These are phyloP conservation scores for Shiraia bambusicola DNA, from an alignment of 2,329 filamentous ascomycete genomes.

Conservation along the genomic window DNA sequence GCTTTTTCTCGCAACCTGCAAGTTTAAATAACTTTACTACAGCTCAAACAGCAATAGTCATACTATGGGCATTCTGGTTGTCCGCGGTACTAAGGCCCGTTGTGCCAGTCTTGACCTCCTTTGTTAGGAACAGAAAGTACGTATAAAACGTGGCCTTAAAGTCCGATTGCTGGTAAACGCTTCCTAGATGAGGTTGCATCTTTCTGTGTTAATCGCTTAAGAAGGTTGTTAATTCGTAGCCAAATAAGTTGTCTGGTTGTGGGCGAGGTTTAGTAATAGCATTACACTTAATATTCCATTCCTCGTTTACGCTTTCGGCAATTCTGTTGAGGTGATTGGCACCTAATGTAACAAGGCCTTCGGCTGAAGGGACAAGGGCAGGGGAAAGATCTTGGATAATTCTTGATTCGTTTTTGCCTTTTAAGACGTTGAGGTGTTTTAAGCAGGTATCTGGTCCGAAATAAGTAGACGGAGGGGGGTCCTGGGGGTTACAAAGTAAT, in stretches of 20 bases:
- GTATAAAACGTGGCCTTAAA: constrained; percentile 51
- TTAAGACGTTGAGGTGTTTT: neutral
- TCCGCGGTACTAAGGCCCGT: constrained; percentile 28
- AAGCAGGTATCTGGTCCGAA: neutral
- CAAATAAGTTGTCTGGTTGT: constrained; percentile 22
- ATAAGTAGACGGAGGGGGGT: neutral
- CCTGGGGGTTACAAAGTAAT: neutral
- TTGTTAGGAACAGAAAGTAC: constrained; percentile 54
- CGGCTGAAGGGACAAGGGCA: constrained; percentile 4
- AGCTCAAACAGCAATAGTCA: constrained; percentile 18
- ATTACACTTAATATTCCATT: constrained; percentile 45
- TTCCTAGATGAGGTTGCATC: constrained; percentile 7
- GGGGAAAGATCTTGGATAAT: constrained; percentile 1
- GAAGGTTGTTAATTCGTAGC: neutral
- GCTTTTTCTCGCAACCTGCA: constrained; percentile 13
- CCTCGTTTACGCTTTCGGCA: constrained; percentile 46
- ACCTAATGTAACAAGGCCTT: neutral
- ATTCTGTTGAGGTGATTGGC: constrained; percentile 21
- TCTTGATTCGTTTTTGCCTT: neutral
- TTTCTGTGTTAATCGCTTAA: neutral
- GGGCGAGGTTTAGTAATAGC: constrained; percentile 39
- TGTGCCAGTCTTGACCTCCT: constrained; percentile 50
- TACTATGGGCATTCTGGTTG: constrained; percentile 18
- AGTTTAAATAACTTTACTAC: constrained; percentile 20
- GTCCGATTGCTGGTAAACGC: constrained; percentile 38